phyloP scores from a whole-genome alignment of 768 basidiomycete species.

The Galerina marginata region DNA sequence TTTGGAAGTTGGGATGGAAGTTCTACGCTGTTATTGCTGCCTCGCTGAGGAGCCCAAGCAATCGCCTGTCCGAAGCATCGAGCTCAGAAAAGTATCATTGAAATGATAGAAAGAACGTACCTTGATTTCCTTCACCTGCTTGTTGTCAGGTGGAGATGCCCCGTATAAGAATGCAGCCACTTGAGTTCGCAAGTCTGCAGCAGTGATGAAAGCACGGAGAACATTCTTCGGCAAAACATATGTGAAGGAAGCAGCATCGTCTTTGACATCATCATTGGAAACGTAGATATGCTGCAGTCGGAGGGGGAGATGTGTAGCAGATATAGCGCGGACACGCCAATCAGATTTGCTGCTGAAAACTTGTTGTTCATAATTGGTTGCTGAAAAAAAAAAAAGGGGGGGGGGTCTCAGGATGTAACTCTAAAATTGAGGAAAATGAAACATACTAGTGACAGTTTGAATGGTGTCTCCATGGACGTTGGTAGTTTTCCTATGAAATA shows the following conservation, averaged over 20 bases:
- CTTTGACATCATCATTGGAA: conserved; percentile 98
- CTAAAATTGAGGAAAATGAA: conserved; percentile 2
- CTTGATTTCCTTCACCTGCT: conserved; percentile 98
- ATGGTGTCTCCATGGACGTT: conserved; percentile 97
- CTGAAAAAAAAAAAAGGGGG: conserved; percentile 40
- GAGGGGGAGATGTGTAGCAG: conserved; percentile 93
- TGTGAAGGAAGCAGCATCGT: conserved; percentile 93
- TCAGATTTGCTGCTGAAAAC: conserved; percentile 99
- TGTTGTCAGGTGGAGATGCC: conserved; percentile 91
- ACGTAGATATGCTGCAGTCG: conserved; percentile 99
- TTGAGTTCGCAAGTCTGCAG: conserved; percentile 94
- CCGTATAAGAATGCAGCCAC: conserved; percentile 96
- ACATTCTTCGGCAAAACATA: conserved; percentile 98
- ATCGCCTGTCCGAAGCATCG: conserved; percentile 57
- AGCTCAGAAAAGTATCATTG: background rate
- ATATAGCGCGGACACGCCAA: conserved; percentile 98
- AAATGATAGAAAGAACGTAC: conserved; percentile 27
- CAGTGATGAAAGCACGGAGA: conserved; percentile 89
- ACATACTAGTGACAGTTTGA: conserved; percentile 88
- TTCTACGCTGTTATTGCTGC: conserved; percentile 94
- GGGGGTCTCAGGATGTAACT: background rate
- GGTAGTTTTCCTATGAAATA: conserved; percentile 76
- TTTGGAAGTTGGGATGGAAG: conserved; percentile 88
- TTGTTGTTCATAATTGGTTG: conserved; percentile 97
- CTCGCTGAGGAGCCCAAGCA: conserved; percentile 97